Base-by-base conservation (phyloP, 371 early-diverging fungal species). In the Blakeslea trispora region DNA sequence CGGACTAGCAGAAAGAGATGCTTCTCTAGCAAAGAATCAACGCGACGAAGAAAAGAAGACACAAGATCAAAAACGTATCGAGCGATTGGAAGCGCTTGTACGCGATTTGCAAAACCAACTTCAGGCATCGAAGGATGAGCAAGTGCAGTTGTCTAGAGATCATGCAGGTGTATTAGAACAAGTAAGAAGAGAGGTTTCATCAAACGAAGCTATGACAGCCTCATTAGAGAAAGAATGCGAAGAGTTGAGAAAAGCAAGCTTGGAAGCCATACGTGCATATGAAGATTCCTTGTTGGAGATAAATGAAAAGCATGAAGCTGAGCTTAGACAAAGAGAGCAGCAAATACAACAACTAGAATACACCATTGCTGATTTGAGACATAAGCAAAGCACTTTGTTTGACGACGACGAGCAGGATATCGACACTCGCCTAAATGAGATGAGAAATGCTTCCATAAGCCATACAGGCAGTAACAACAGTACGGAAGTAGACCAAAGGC, bases 191-290 rank as follows among this genome's bases (percentile, higher is more conserved):
- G 68, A 71, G 22, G 54, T 66, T 10, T 51, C 35, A 8, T 45
- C 64, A 8, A 57, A 63, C 34, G 68, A 77, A 28, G 43, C 60
- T 3, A 62, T 54, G 51, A 57, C 68, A 1, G 67, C 70, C 19
- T 50, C 69, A 0, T 50, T 81, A 17, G 75, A 78, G 50, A 61
- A 68, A 31, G 79, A 79, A 45, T 71, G 71, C 40, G 74, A 71
- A 45, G 69, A 68, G 6, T 50, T 81, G 13, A 64, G 71, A 18
- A 58, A 63, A 34, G 69, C 74, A 1, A 69, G 72, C 4, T 41
- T 66, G 22, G 75, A 75, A 15, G 68, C 74, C 0, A 62, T 73
- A 1, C 62, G 58, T 19, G 66, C 70, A 4, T 77, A 72, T 28
- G 74, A 79, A 32, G 34, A 28, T 1, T 61, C 74, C 0, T 64